A percentile compares a stretch with the other conserved stretches of the same genome.
phyloP scores from a whole-genome alignment of 345 rosid genomes.

The Salix suchowensis region DNA sequence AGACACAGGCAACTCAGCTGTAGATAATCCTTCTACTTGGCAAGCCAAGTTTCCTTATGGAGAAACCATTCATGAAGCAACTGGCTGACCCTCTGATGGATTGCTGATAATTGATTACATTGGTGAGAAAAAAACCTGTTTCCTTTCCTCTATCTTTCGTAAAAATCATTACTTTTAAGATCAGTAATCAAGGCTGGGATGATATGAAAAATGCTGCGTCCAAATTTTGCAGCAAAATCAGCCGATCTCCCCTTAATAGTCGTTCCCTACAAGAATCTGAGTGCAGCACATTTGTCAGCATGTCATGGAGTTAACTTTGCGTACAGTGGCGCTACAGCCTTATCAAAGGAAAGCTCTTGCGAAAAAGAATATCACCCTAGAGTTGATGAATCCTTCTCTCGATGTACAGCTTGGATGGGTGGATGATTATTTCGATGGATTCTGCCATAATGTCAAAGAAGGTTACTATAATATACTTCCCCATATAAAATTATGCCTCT shows the following conservation, averaged over 20 bases:
- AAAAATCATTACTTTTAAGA: too few relatives aligned
- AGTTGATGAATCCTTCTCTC: neutral
- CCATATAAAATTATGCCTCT: too few relatives aligned
- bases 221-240: conserved; percentile 4
- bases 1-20: neutral
- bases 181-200: too few relatives aligned
- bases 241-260: neutral
- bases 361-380: neutral
- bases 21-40: too few relatives aligned
- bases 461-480: too few relatives aligned
- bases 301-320: conserved; percentile 1
- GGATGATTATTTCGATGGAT: neutral
- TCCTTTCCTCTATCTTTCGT: too few relatives aligned
- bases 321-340: neutral
- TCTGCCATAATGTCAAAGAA: neutral
- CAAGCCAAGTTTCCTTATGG: neutral
- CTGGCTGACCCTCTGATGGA: neutral
- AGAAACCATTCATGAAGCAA: neutral
- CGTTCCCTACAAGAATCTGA: neutral
- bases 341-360: neutral
- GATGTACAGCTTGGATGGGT: neutral
- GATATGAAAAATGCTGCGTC: neutral
- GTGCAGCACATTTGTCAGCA: neutral
- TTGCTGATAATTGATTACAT: neutral
- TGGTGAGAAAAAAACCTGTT: neutral